phyloP scores from a whole-genome alignment of 345 rosid genomes.

The Bruguiera gymnorhiza region DNA sequence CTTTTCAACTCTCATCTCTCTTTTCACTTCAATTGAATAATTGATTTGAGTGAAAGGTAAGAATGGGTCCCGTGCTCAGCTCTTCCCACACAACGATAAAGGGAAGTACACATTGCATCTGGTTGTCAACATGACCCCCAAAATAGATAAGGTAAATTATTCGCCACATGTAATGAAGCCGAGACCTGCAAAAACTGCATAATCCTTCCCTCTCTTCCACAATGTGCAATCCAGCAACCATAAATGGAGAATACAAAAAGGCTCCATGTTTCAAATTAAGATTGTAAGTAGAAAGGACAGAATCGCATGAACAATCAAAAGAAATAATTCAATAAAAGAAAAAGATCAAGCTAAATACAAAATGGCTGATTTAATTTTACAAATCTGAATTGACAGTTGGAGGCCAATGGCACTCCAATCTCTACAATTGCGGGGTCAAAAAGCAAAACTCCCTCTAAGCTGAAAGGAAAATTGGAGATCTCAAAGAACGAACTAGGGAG shows the following conservation, averaged over 20 bases:
- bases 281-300: no score
- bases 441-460: constrained; percentile 29
- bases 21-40: constrained; percentile 31
- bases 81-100: constrained; percentile 22
- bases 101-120: constrained; percentile 15
- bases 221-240: background rate
- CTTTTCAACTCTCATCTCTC: constrained; percentile 21
- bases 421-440: constrained; percentile 32
- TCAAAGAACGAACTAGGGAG: constrained; percentile 15
- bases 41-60: constrained; percentile 27
- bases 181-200: background rate
- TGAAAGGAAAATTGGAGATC: constrained; percentile 21
- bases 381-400: constrained; percentile 30
- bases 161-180: constrained; percentile 5
- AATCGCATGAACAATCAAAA: background rate
- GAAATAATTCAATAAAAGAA: background rate
- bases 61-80: constrained; percentile 24
- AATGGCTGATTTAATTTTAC: constrained; percentile 34
- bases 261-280: background rate
- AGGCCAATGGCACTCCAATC: constrained; percentile 25
- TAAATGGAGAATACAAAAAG: background rate
- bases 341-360: background rate
- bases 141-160: constrained; percentile 2
- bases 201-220: background rate
- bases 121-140: constrained; percentile 12